Evolutionary conservation across 306 rosid genomes (phyloP).

Genomic region (Dalbergia oliveri): DNA sequence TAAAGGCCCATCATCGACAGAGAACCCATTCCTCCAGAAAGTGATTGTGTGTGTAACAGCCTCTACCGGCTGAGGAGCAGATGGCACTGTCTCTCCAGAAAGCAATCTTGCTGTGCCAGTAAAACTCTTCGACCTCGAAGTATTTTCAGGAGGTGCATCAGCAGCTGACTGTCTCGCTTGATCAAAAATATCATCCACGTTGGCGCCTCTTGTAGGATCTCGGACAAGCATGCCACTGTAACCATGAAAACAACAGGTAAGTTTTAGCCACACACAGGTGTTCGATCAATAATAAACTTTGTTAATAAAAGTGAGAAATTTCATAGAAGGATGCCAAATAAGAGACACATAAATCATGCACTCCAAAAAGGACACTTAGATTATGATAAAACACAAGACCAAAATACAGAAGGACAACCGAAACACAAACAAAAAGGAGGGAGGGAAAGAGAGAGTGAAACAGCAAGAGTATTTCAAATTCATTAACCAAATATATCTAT

Average conservation of each 20-base stretch:
- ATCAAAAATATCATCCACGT: conserved; percentile 74
- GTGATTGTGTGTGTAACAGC: conserved; percentile 64
- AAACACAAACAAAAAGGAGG: no score
- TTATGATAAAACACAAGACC: no score
- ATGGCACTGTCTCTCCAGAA: conserved; percentile 75
- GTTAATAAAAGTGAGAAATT: background rate
- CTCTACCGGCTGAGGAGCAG: conserved; percentile 69
- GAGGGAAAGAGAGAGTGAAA: no score
- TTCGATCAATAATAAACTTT: no score
- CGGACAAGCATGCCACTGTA: conserved; percentile 95
- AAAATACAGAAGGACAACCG: no score
- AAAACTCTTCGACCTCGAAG: conserved; percentile 69
- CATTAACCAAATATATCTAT: no score
- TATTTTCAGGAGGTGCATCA: conserved; percentile 55
- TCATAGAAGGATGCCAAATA: background rate
- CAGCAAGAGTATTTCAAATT: no score
- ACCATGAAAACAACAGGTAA: conserved; percentile 23
- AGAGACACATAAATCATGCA: background rate
- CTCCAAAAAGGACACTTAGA: background rate
- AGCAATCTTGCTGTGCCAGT: conserved; percentile 87
- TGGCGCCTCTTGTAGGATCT: conserved; percentile 70
- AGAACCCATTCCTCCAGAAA: conserved; percentile 93
- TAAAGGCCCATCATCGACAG: conserved; percentile 78
- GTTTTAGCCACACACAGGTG: background rate
- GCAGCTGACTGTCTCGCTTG: conserved; percentile 68